These are phyloP conservation scores for Glycyrrhiza uralensis DNA, from an alignment of 306 rosid species.

Conservation along the genomic window DNA sequence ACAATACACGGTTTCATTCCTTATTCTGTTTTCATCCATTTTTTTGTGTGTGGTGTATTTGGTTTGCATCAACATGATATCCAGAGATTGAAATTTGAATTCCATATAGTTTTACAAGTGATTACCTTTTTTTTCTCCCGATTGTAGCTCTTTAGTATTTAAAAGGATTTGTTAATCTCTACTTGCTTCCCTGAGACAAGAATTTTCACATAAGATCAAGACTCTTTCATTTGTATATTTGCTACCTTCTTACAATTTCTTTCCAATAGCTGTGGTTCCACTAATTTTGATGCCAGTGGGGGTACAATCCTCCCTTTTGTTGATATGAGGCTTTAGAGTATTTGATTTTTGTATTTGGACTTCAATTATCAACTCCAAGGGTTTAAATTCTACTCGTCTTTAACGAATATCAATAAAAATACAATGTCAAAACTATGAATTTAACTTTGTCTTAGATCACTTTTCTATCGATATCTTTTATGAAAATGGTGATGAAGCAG, in stretches of 20 bases:
- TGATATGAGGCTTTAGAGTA: not conserved
- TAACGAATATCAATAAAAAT: not conserved
- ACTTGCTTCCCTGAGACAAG: not conserved
- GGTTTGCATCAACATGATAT: no score
- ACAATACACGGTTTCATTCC: no score
- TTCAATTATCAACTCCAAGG: not conserved
- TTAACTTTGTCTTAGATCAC: not conserved
- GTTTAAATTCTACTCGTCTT: not conserved
- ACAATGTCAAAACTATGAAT: not conserved
- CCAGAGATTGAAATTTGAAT: not conserved
- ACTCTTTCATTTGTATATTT: not conserved
- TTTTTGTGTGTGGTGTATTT: no score
- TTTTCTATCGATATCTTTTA: conserved; percentile 11
- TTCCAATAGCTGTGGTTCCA: not conserved
- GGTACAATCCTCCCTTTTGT: not conserved
- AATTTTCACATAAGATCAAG: not conserved
- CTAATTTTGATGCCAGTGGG: not conserved
- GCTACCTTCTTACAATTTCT: not conserved
- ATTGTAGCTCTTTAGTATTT: not conserved
- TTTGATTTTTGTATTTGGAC: not conserved
- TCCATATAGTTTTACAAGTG: not conserved
- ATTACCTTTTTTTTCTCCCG: not conserved
- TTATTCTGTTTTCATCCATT: no score
- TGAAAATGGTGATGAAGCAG: conserved; percentile 1
- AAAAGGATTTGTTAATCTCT: not conserved